Percentiles rank a stretch among this genome's conserved stretches.
Evolutionary conservation across 1,284 basidiomycete species (phyloP).

Genomic region (Prillingera fragicola): DNA sequence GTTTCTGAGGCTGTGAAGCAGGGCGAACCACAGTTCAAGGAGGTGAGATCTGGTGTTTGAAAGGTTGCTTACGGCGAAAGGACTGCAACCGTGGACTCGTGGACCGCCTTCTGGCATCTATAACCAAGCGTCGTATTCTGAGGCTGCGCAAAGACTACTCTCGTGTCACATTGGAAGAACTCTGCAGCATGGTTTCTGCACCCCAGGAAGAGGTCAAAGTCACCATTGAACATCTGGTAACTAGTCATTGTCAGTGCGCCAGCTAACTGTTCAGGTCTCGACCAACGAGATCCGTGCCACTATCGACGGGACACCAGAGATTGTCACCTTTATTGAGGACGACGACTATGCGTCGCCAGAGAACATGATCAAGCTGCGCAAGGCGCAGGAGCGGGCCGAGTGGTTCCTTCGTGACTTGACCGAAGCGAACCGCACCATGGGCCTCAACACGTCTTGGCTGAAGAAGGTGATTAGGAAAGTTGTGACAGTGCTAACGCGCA

Average conservation of each 20-base stretch:
- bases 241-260: background rate
- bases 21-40: constrained; percentile 10
- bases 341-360: constrained; percentile 15
- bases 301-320: constrained; percentile 12
- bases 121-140: constrained; percentile 31
- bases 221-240: constrained; percentile 30
- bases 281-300: constrained; percentile 20
- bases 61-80: constrained; percentile 15
- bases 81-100: constrained; percentile 38
- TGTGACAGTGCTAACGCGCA: constrained; percentile 3
- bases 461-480: constrained; percentile 24
- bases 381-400: constrained; percentile 14
- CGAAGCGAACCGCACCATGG: constrained; percentile 19
- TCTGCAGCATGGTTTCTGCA: constrained; percentile 18
- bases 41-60: constrained; percentile 17
- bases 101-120: constrained; percentile 27
- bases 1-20: constrained; percentile 13
- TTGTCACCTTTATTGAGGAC: constrained; percentile 33
- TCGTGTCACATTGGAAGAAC: constrained; percentile 25
- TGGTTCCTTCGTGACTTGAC: constrained; percentile 26
- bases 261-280: constrained; percentile 13
- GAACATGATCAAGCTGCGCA: constrained; percentile 16
- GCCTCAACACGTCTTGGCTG: constrained; percentile 29
- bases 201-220: constrained; percentile 2
- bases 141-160: constrained; percentile 31